Evolutionary conservation across 371 early-diverging fungal species (phyloP).

Genomic region (Chytridiales sp.): DNA sequence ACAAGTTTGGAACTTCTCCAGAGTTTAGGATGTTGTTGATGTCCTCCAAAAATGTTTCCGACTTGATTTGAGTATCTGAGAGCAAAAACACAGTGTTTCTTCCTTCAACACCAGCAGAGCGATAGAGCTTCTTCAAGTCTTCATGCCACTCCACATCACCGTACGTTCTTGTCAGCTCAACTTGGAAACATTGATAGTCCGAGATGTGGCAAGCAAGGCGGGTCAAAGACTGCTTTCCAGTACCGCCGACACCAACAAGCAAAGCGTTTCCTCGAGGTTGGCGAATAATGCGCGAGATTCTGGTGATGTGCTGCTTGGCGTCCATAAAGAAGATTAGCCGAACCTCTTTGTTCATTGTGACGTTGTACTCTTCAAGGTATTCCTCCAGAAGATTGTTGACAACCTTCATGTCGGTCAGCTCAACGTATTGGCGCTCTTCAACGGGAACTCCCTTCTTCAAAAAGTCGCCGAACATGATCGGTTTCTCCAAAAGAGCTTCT

Average conservation of each 20-base stretch:
- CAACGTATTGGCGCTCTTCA: conserved; percentile 44
- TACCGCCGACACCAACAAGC: conserved; percentile 51
- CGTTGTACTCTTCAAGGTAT: conserved; percentile 51
- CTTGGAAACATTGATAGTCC: conserved; percentile 43
- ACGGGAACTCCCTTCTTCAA: conserved; percentile 44
- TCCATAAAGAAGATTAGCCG: conserved; percentile 48
- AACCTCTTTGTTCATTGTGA: conserved; percentile 41
- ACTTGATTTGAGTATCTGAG: conserved; percentile 51
- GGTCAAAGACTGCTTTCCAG: conserved; percentile 51
- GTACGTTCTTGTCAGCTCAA: conserved; percentile 50
- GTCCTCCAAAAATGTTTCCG: conserved; percentile 49
- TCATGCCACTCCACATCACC: conserved; percentile 50
- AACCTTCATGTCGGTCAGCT: conserved; percentile 39
- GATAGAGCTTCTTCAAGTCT: conserved; percentile 47
- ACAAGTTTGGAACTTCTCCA: conserved; percentile 51
- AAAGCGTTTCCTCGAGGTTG: conserved; percentile 54
- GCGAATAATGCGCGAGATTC: conserved; percentile 48
- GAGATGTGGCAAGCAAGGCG: conserved; percentile 50
- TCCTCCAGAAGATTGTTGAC: conserved; percentile 42
- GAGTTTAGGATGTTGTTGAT: conserved; percentile 51
- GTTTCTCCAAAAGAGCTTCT: conserved; percentile 30
- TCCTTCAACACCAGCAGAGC: conserved; percentile 46
- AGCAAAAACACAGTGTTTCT: conserved; percentile 51
- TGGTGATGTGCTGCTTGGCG: conserved; percentile 47
- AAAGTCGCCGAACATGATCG: conserved; percentile 49